A percentile compares a stretch with the other conserved stretches of the same genome.
Conservation (phyloP, 2,329 filamentous ascomycete genomes). For the Penicillium digitatum region DNA sequence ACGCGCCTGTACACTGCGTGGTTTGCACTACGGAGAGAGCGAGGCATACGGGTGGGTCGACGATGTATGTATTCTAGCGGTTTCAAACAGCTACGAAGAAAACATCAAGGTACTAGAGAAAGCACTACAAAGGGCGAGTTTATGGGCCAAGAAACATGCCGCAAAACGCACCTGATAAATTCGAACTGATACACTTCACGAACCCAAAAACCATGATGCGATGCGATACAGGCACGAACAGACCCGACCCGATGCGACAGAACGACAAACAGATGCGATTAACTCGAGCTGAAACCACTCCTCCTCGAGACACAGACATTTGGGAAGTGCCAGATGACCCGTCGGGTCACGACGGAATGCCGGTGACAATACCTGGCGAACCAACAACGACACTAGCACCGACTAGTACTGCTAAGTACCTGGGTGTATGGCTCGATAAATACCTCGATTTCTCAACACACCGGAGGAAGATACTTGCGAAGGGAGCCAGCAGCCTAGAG, state of each 20-base stretch:
- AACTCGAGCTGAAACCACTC: too few relatives aligned
- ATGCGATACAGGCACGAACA: too few relatives aligned
- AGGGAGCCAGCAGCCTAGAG: background rate
- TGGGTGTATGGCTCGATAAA: constrained; percentile 12
- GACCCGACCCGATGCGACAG: background rate
- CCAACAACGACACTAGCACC: background rate
- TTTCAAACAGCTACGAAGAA: background rate
- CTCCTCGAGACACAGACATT: too few relatives aligned
- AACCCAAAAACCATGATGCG: too few relatives aligned
- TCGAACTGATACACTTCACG: constrained; percentile 6
- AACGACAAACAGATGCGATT: too few relatives aligned
- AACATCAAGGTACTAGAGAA: background rate
- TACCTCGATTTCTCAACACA: constrained; percentile 3
- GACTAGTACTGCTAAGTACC: background rate
- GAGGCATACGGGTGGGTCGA: constrained; percentile 2
- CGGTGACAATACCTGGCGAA: background rate
- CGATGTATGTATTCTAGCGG: background rate
- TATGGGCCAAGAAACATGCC: constrained; percentile 5
- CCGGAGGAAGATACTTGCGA: background rate
- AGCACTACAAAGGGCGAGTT: background rate
- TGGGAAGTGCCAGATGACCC: background rate
- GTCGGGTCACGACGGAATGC: background rate
- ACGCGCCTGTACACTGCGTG: background rate
- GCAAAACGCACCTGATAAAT: constrained; percentile 5
- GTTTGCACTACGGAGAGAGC: background rate